phyloP scores from a whole-genome alignment of 371 early-diverging fungal species.

The Circinella umbellata region DNA sequence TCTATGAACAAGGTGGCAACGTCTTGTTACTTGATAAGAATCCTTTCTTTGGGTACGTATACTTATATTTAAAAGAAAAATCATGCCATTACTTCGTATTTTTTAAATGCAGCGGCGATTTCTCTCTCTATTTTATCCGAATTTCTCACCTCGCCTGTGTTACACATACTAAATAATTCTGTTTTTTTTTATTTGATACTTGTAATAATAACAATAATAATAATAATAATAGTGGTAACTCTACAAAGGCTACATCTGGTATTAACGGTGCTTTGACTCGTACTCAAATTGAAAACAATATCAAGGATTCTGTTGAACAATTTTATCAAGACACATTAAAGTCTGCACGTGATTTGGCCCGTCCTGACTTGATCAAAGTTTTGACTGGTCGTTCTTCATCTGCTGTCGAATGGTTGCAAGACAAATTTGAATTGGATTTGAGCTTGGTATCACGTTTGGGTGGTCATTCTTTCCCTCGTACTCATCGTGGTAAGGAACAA shows the following conservation, averaged over 20 bases:
- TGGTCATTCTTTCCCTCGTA: slow-evolving; percentile 88
- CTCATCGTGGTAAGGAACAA: slow-evolving; percentile 94
- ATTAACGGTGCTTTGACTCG: slow-evolving; percentile 94
- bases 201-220: no score
- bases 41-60: slow-evolving; percentile 76
- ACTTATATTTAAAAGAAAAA: slow-evolving; percentile 12
- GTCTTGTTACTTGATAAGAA: slow-evolving; percentile 90
- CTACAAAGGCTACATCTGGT: slow-evolving; percentile 97
- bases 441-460: slow-evolving; percentile 91
- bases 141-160: slow-evolving; percentile 13
- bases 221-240: slow-evolving; percentile 72
- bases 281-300: slow-evolving; percentile 68
- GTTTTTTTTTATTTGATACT: neutral
- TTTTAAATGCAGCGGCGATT: neutral
- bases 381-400: slow-evolving; percentile 84
- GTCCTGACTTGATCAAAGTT: slow-evolving; percentile 85
- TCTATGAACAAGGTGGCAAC: slow-evolving; percentile 84
- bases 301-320: slow-evolving; percentile 84
- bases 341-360: slow-evolving; percentile 87
- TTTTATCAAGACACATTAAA: slow-evolving; percentile 90
- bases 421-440: slow-evolving; percentile 86
- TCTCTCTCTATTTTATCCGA: neutral
- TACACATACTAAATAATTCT: neutral
- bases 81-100: neutral
- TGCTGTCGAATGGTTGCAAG: slow-evolving; percentile 94